Percentiles rank a stretch among this genome's conserved stretches.
Evolutionary conservation across 768 basidiomycete species (phyloP).

Genomic region (Boletus rufocinnamomeus): DNA sequence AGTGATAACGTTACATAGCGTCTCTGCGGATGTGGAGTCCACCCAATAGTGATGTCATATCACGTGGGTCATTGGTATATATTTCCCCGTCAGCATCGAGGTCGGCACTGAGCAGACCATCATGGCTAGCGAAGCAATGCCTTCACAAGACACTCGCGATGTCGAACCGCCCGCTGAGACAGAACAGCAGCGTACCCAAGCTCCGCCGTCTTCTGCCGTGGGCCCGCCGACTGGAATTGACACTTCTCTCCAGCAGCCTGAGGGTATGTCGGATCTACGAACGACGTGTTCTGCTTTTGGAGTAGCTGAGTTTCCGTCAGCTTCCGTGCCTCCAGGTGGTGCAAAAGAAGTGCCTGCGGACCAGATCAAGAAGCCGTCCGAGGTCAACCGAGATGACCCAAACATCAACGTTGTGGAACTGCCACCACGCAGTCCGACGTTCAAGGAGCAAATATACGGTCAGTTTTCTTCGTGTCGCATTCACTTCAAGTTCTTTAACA

Average conservation of each 20-base stretch:
- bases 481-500: neutral
- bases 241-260: slow-evolving; percentile 39
- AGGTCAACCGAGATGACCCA: slow-evolving; percentile 29
- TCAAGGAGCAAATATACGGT: slow-evolving; percentile 65
- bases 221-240: slow-evolving; percentile 30
- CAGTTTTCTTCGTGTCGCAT: slow-evolving; percentile 13
- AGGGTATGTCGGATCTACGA: slow-evolving; percentile 33
- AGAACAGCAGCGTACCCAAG: slow-evolving; percentile 5
- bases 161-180: slow-evolving; percentile 3
- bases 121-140: slow-evolving; percentile 9
- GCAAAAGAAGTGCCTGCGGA: slow-evolving; percentile 35
- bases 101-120: neutral
- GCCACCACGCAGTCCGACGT: slow-evolving; percentile 40
- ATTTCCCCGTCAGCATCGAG: neutral
- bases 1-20: too few relatives aligned
- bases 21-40: too few relatives aligned
- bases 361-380: slow-evolving; percentile 30
- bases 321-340: slow-evolving; percentile 38
- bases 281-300: neutral
- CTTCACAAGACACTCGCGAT: neutral
- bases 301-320: slow-evolving; percentile 22
- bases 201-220: slow-evolving; percentile 27
- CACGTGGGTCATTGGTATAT: slow-evolving; percentile 23
- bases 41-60: slow-evolving; percentile 25
- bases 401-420: slow-evolving; percentile 29